phyloP scores from a whole-genome alignment of 2,329 filamentous ascomycete species.

The Fusarium liriodendri region DNA sequence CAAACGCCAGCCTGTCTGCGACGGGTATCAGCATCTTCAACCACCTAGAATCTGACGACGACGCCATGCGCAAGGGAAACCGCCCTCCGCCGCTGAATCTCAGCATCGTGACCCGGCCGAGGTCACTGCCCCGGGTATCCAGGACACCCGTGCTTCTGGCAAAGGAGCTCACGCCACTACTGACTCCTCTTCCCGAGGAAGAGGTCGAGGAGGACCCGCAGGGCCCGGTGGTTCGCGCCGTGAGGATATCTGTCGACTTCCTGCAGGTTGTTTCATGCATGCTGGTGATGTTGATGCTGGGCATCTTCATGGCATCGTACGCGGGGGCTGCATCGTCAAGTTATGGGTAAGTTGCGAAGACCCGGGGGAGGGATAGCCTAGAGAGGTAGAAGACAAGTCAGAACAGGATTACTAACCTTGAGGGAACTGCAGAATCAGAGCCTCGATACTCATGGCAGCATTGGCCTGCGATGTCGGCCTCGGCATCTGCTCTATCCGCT shows the following conservation, averaged over 20 bases:
- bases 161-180: conserved; percentile 39
- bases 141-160: conserved; percentile 29
- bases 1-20: conserved; percentile 20
- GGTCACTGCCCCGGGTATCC: conserved; percentile 38
- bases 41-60: neutral
- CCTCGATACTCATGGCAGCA: conserved; percentile 46
- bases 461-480: conserved; percentile 50
- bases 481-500: conserved; percentile 49
- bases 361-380: neutral
- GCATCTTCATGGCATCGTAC: conserved; percentile 47
- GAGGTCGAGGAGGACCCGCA: conserved; percentile 38
- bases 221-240: conserved; percentile 39
- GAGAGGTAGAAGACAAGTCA: neutral
- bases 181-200: conserved; percentile 41
- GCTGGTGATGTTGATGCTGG: conserved; percentile 47
- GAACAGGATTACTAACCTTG: conserved; percentile 6
- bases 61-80: conserved; percentile 45
- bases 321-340: conserved; percentile 30
- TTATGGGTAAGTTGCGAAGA: conserved; percentile 30
- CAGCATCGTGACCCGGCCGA: conserved; percentile 41
- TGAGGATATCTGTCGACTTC: conserved; percentile 46
- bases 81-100: conserved; percentile 50
- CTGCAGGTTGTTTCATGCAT: conserved; percentile 47
- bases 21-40: conserved; percentile 27
- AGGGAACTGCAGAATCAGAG: conserved; percentile 30